These are phyloP conservation scores for Russula sp. DNA, from an alignment of 768 basidiomycete species.

Conservation along the genomic window DNA sequence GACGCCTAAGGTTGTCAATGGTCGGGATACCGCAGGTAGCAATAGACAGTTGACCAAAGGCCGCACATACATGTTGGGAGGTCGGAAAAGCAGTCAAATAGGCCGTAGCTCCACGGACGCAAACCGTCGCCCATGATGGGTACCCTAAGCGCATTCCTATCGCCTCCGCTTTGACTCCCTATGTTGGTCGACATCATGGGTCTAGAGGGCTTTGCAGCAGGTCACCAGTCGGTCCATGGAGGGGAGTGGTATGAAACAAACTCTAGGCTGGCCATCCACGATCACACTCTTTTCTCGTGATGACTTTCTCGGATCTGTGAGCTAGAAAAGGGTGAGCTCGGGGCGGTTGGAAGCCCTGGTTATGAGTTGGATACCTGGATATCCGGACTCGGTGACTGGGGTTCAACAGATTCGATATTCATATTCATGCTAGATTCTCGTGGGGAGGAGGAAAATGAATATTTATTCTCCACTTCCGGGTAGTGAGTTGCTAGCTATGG, in stretches of 20 bases:
- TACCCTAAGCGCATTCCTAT: background rate
- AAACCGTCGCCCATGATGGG: background rate
- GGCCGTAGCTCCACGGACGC: background rate
- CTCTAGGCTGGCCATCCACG: background rate
- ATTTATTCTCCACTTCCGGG: no score
- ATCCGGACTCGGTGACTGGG: background rate
- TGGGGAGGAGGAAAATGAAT: background rate
- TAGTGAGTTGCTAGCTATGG: no score
- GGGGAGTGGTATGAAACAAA: background rate
- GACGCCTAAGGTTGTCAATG: background rate
- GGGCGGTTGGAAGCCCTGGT: background rate
- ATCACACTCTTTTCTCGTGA: background rate
- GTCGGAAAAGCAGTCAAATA: constrained; percentile 1
- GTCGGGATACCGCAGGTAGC: background rate
- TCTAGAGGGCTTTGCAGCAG: background rate
- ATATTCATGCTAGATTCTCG: background rate
- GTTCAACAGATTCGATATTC: background rate
- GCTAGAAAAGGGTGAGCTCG: background rate
- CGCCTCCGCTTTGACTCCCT: background rate
- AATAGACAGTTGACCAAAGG: background rate
- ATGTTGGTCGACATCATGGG: background rate
- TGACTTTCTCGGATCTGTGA: background rate
- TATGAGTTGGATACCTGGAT: background rate
- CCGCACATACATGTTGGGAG: background rate
- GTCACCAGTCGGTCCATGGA: background rate